These are phyloP conservation scores for Elsinoe batatas DNA, from an alignment of 2,329 filamentous ascomycete genomes.

Conservation along the genomic window DNA sequence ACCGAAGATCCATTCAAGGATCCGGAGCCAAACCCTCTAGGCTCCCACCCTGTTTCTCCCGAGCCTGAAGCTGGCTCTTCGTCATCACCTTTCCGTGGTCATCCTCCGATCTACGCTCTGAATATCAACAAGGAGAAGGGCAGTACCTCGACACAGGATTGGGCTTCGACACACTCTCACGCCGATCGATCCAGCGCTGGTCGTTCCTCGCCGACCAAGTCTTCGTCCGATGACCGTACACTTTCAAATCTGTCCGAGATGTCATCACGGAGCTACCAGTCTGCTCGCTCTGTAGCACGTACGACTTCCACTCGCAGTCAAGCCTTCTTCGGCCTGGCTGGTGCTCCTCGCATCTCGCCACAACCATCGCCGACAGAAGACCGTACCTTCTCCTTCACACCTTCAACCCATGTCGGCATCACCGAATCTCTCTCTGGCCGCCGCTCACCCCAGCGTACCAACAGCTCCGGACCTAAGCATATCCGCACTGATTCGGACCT, in stretches of 20 bases:
- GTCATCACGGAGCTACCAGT: constrained; percentile 36
- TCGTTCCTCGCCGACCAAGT: constrained; percentile 38
- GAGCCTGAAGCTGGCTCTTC: constrained; percentile 14
- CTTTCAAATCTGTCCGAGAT: constrained; percentile 47
- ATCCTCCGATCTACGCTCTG: constrained; percentile 6
- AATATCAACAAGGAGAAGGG: background rate
- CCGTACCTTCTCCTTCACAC: constrained; percentile 6
- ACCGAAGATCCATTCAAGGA: constrained; percentile 35
- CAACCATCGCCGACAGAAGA: constrained; percentile 21
- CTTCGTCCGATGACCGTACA: constrained; percentile 41
- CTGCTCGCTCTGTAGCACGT: constrained; percentile 33
- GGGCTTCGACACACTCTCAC: constrained; percentile 8
- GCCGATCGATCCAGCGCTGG: constrained; percentile 19
- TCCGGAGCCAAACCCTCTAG: constrained; percentile 27
- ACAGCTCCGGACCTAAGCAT: background rate
- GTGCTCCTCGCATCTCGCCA: constrained; percentile 14
- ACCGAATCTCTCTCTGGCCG: background rate
- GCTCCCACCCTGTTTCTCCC: constrained; percentile 26
- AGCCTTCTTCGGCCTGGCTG: constrained; percentile 15
- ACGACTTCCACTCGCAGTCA: constrained; percentile 37
- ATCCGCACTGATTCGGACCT: background rate
- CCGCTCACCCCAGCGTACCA: background rate
- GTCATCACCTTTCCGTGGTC: background rate
- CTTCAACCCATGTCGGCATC: background rate
- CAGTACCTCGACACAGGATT: background rate